Evolutionary conservation across 306 rosid species (phyloP), one percentile per base, ranked within the genome.

Genomic region (Citrullus mucosospermus): DNA sequence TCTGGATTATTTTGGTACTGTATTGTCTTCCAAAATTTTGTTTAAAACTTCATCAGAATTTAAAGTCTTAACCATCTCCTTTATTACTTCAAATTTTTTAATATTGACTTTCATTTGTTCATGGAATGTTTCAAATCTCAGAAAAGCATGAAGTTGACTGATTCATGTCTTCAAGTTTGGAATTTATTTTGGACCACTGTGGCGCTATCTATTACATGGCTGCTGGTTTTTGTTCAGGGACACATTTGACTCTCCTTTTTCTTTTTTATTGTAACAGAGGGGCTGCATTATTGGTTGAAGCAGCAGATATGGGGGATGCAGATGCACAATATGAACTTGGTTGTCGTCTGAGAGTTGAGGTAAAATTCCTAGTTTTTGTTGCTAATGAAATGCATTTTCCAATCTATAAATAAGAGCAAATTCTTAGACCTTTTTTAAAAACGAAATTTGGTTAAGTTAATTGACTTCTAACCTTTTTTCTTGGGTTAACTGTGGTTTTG

Each of bases 271-370:
- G 46, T 67, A 78, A 74, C 85, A 94, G 98, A 75, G 98, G 96
- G 50, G 97, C 96, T 58, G 97, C 98, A 16, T 80, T 92, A 71
- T 80, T 95, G 80, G 89, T 95, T 53, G 98, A 95, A 86, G 97
- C 98, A 43, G 98, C 98, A 28, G 89, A 95, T 53, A 95, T 95
- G 97, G 97, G 92, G 55, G 88, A 92, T 87, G 44, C 90, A 43
- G 96, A 95, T 51, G 97, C 98, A 80, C 97, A 92, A 61, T 92
- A 90, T 76, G 97, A 92, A 73, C 67, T 95, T 75, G 96, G 97
- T 74, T 91, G 97, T 86, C 89, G 81, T 54, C 82, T 95, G 81
- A 89, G 98, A 88, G 84, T 88, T 55, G 93, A 95, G 91, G 97
- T 92, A 15, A 44, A 32, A 6, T 73, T 39, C 25, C 72, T 43